A percentile compares a stretch with the other conserved stretches of the same genome.
Conservation (phyloP, 2,329 filamentous ascomycete genomes). For the Penicillium psychrosexuale region DNA sequence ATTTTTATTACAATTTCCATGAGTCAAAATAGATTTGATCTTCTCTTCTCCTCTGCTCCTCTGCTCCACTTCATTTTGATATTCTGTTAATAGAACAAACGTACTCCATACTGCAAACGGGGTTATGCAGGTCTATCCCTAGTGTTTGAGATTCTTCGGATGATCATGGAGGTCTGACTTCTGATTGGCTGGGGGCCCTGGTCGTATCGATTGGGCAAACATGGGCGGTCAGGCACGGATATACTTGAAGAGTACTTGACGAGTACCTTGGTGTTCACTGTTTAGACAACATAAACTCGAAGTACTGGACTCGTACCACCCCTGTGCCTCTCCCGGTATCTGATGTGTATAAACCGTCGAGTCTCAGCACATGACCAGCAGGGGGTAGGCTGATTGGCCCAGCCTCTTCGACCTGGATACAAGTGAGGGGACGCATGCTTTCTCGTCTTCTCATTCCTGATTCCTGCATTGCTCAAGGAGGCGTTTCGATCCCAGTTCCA, state of each 20-base stretch:
- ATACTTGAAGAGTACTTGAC: conserved; percentile 6
- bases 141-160: background rate
- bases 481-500: conserved; percentile 8
- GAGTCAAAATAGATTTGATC: conserved; percentile 35
- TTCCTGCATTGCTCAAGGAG: conserved; percentile 20
- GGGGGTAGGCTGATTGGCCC: conserved; percentile 27
- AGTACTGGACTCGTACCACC: background rate
- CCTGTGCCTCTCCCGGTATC: background rate
- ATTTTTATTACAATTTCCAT: conserved; percentile 37
- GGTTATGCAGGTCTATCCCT: background rate
- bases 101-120: conserved; percentile 8
- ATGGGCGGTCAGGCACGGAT: conserved; percentile 23
- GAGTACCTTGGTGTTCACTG: background rate
- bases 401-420: conserved; percentile 27
- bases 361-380: conserved; percentile 14
- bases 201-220: conserved; percentile 22
- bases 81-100: conserved; percentile 18
- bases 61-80: conserved; percentile 22
- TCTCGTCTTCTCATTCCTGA: conserved; percentile 12
- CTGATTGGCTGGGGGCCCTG: conserved; percentile 10
- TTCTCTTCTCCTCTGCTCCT: conserved; percentile 24
- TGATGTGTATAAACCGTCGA: conserved; percentile 8
- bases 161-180: background rate
- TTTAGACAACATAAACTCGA: background rate
- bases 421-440: conserved; percentile 19